A percentile compares a stretch with the other conserved stretches of the same genome.
Conservation (phyloP, 495 filamentous ascomycete species). For the Cudoniella acicularis region DNA sequence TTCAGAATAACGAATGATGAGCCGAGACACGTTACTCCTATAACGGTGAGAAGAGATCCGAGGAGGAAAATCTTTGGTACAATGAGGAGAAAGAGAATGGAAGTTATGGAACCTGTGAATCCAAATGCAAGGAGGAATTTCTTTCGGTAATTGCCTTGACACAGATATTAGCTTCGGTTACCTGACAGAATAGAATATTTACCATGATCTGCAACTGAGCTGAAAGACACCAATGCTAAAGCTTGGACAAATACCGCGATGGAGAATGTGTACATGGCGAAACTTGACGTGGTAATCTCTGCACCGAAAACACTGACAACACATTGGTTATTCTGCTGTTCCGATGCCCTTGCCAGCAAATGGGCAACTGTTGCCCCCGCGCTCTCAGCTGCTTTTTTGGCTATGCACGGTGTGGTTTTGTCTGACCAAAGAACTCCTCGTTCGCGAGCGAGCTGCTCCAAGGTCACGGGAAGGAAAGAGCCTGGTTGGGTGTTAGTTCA, state of each 20-base stretch:
- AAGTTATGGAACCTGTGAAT: slow-evolving; percentile 71
- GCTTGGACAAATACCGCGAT: slow-evolving; percentile 85
- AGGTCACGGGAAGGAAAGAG: slow-evolving; percentile 90
- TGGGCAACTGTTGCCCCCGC: slow-evolving; percentile 3
- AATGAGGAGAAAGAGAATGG: slow-evolving; percentile 86
- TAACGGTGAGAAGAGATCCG: slow-evolving; percentile 74
- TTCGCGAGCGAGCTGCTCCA: slow-evolving; percentile 90
- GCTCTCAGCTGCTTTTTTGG: slow-evolving; percentile 21
- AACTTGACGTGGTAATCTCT: slow-evolving; percentile 93
- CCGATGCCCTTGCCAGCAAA: slow-evolving; percentile 20
- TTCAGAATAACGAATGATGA: slow-evolving; percentile 83
- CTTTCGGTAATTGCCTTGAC: slow-evolving; percentile 82
- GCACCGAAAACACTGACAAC: slow-evolving; percentile 75
- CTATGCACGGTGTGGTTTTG: slow-evolving; percentile 63
- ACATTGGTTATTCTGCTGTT: slow-evolving; percentile 57
- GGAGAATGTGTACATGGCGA: slow-evolving; percentile 98
- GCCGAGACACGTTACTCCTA: slow-evolving; percentile 87
- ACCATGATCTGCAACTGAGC: slow-evolving; percentile 84
- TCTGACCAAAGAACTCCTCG: slow-evolving; percentile 78
- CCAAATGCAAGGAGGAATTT: slow-evolving; percentile 78
- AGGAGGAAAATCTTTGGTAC: slow-evolving; percentile 72
- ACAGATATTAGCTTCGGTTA: neutral
- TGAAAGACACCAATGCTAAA: slow-evolving; percentile 91
- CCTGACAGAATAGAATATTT: neutral
- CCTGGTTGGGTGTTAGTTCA: slow-evolving; percentile 40